A percentile compares a stretch with the other conserved stretches of the same genome.
These are phyloP conservation scores for Candida pseudoviswanathii DNA, from an alignment of 1,139 yeast species.

Conservation along the genomic window DNA sequence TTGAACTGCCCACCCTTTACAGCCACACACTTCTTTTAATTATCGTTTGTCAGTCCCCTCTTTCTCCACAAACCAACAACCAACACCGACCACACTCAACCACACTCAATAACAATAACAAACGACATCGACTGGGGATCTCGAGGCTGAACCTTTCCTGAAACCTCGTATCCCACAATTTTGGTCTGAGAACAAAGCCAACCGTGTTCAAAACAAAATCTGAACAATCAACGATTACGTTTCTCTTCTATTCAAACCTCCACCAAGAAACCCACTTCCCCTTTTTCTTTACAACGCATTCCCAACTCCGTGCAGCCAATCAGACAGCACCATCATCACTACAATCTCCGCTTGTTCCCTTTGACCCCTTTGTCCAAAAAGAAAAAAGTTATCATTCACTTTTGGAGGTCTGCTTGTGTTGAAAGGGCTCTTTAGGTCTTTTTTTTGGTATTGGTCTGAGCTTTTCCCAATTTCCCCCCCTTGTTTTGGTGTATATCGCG, in stretches of 20 bases:
- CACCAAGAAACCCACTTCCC: not conserved
- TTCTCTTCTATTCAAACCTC: not conserved
- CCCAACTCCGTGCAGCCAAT: not conserved
- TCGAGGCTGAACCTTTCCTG: too few relatives aligned
- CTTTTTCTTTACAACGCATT: not conserved
- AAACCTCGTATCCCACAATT: too few relatives aligned
- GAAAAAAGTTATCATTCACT: not conserved
- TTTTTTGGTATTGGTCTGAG: not conserved
- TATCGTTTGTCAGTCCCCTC: not conserved
- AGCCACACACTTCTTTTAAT: not conserved
- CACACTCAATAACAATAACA: not conserved
- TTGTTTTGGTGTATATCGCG: not conserved
- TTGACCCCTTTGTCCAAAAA: not conserved
- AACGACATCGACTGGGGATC: not conserved
- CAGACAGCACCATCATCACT: not conserved
- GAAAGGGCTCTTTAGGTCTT: too few relatives aligned
- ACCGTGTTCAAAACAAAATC: too few relatives aligned
- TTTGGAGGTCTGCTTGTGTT: not conserved
- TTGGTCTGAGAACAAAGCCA: too few relatives aligned
- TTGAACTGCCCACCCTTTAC: not conserved
- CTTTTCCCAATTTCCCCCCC: too few relatives aligned
- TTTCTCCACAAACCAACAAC: constrained; percentile 1
- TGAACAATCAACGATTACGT: too few relatives aligned
- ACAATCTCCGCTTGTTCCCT: not conserved
- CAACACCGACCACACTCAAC: not conserved